Percentiles rank a stretch among this genome's conserved stretches.
Evolutionary conservation across 495 filamentous ascomycete species (phyloP).

Genomic region (Copromyces sp.): DNA sequence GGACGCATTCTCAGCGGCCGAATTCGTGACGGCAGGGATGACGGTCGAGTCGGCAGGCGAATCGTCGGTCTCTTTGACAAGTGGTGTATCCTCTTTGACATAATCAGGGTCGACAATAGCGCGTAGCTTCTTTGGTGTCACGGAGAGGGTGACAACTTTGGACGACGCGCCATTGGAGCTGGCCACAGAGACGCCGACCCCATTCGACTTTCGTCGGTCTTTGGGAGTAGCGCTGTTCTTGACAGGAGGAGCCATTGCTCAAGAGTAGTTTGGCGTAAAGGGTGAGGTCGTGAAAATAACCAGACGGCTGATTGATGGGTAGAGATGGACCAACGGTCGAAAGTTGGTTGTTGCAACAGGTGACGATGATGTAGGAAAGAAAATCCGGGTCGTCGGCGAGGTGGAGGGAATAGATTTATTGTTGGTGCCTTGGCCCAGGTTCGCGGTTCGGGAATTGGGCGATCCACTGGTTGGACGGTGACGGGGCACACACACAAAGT

Average conservation of each 20-base stretch:
- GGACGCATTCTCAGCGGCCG: slow-evolving; percentile 36
- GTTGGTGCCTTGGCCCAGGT: slow-evolving; percentile 12
- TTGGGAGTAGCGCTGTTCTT: slow-evolving; percentile 29
- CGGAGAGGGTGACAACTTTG: slow-evolving; percentile 32
- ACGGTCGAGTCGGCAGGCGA: slow-evolving; percentile 21
- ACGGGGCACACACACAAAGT: slow-evolving; percentile 16
- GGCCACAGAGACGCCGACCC: slow-evolving; percentile 2
- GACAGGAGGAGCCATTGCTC: slow-evolving; percentile 28
- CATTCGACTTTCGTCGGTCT: slow-evolving; percentile 37
- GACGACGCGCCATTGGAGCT: slow-evolving; percentile 7
- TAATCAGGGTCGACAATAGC: slow-evolving; percentile 34
- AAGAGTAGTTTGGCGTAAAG: not conserved
- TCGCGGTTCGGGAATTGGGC: slow-evolving; percentile 16
- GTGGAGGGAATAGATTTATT: slow-evolving; percentile 8
- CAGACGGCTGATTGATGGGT: slow-evolving; percentile 8
- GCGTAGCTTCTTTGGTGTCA: slow-evolving; percentile 28
- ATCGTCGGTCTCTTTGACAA: slow-evolving; percentile 14
- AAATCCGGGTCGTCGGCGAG: not conserved
- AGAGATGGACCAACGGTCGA: not conserved
- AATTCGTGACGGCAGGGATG: slow-evolving; percentile 19
- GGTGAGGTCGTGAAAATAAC: not conserved
- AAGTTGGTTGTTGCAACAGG: slow-evolving; percentile 1
- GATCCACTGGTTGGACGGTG: slow-evolving; percentile 19
- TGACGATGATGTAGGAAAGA: not conserved
- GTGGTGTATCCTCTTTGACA: slow-evolving; percentile 32